Evolutionary conservation across 2,329 filamentous ascomycete species (phyloP), one percentile per base, ranked within the genome.

Genomic region (Ophiostoma sp.): DNA sequence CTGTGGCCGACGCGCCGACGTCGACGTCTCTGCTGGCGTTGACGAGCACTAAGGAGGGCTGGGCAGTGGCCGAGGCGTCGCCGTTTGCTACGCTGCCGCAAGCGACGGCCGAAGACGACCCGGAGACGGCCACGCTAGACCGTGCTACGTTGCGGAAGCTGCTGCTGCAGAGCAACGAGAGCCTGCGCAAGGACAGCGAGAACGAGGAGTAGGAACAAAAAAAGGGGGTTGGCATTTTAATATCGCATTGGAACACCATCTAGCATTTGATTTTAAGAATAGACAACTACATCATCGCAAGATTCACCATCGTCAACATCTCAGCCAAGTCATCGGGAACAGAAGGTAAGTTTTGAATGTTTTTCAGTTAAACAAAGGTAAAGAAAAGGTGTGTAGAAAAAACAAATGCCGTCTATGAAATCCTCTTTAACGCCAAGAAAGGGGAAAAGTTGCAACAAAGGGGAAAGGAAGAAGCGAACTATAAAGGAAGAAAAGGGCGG

Each of bases 91-190:
- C 36, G 66, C 71, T 61, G 68, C 48, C 73, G 36, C 45, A 59
- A n/a, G 50, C 69, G 1, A n/a, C 25, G 2, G 33, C 48, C 4
- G 77, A 75, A 50, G 77, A 77, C n/a, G 76, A 77, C 28, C 66
- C 66, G 6, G 52, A 25, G 12, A 59, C 69, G 31, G 52, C 73
- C 3, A 36, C 33, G 72, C 59, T 79, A 2, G 82, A 84, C 28
- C 77, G 80, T 0, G 76, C 78, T 1, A 78, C 80, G 0, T 83
- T 86, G 66, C 78, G 86, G 22, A 80, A 81, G 5, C 79, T 80
- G 70, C 78, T 87, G 8, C 75, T 88, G 42, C 87, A 87, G 73
- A 84, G 80, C 19, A 82, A 82, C 0, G 86, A 86, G 76, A 83
- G 81, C 52, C 77, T 88, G 76, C 83, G 86, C 64, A 88, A 88